Base-by-base conservation (phyloP, 371 early-diverging fungal species). In the Phascolomyces articulosus region DNA sequence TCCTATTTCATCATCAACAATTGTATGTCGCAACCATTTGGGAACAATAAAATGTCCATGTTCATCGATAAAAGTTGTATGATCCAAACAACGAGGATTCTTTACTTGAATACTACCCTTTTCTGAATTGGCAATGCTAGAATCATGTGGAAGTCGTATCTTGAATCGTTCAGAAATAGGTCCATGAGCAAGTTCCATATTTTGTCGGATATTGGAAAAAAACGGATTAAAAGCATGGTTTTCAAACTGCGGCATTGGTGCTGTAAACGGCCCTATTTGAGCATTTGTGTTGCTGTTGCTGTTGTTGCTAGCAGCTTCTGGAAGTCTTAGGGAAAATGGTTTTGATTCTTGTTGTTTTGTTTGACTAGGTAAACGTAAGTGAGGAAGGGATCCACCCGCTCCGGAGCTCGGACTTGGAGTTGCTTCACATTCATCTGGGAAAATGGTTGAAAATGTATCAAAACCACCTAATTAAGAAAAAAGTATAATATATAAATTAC, bases 241-340 rank as follows among this genome's bases (percentile, higher is more conserved):
- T 51, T 72, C 70, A 65, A 82, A 71, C 38, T 73, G 71, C 29
- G 80, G 74, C 66, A 71, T 71, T 1, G 77, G 77, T 10, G 83
- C 77, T 18, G 79, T 77, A 47, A 77, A 77, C 1, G 78, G 79
- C 7, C 65, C 65, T 4, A 59, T 58, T 20, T 58, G 34, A 41
- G 26, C 40, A 15, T 28, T 53, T 1, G 71, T 11, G 71, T 54
- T 4, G 49, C 16, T 28, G 78, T 73, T 24, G 68, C 49, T 2
- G 71, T 54, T n/a, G 56, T 49, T 24, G 74, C 57, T 6, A 72
- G 60, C 23, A 82, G 60, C 55, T 28, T 77, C 60, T 6, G 75
- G 60, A 16, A 83, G 58, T 3, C n/a, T 51, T 10, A 51, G 15
- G 20, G 51, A 51, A 47, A 71, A 75, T 20, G 79, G 74, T 8